Base-by-base conservation (phyloP, 2,329 filamentous ascomycete genomes). In the Thelonectria rubi region DNA sequence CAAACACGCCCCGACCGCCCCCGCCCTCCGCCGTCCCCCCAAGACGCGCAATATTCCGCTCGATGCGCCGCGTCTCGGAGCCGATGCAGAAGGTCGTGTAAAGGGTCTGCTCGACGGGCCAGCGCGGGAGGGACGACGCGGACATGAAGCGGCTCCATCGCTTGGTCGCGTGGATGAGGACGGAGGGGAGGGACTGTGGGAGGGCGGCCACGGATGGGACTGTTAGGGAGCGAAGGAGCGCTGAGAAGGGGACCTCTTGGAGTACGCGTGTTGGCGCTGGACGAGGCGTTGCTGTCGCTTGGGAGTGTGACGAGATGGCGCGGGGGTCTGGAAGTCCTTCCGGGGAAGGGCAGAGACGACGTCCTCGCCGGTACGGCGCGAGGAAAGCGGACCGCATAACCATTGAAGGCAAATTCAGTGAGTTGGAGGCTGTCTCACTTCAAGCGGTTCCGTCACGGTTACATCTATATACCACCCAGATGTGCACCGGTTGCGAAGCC, bases 381-480 rank as follows among this genome's bases (percentile, higher is more conserved):
- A 37, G 7, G 34, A 37, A 15, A 15, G 34, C 11, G 15, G 34
- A 14, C 34, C 34, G 34, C 11, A 37, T 37, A 15, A 4, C 34
- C 11, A 37, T 37, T 14, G 34, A 15, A 37, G 12, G 34, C 12
- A 5, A 30, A 30, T 30, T 30, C 6, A 6, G 34, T 14, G 34
- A 37, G 34, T 5, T 37, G 32, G 14, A 37, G 11, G 4, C 26
- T 10, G 34, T 14, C 3, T 37, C 11, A 15, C 15, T 37, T 37
- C 12, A 37, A 15, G 34, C 15, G 15, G 2, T 11, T 37, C 32
- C 11, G 15, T 14, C 34, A 14, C 14, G 6, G 11, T 3, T 37
- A 37, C 34, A 4, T 37, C 34, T 14, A 37, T 37, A 14, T 37
- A 40, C n/a, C n/a, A 2, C 54, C 62, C 49, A 52, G 59, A 52